Evolutionary conservation across 371 early-diverging fungal species (phyloP).

Genomic region (Rhizopus microsporus): DNA sequence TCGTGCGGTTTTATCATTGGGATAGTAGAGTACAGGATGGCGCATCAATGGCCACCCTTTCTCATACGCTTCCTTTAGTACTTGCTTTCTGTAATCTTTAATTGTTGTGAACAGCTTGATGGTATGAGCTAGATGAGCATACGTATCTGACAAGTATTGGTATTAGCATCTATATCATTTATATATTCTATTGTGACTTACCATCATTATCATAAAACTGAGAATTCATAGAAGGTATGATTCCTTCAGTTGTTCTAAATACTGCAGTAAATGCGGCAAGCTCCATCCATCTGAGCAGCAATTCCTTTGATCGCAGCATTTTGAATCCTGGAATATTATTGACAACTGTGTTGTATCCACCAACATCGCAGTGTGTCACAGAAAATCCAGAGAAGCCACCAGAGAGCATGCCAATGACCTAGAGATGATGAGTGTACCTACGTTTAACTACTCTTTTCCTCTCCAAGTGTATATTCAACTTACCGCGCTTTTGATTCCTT

Average conservation of each 20-base stretch:
- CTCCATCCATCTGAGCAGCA: slow-evolving; percentile 58
- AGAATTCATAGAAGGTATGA: slow-evolving; percentile 47
- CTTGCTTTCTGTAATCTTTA: slow-evolving; percentile 36
- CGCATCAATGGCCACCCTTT: slow-evolving; percentile 57
- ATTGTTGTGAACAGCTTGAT: slow-evolving; percentile 38
- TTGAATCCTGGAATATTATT: slow-evolving; percentile 36
- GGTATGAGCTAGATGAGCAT: slow-evolving; percentile 37
- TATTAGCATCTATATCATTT: neutral
- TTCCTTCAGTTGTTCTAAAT: slow-evolving; percentile 53
- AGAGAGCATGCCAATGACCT: slow-evolving; percentile 45
- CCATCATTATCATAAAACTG: slow-evolving; percentile 57
- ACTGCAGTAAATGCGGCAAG: slow-evolving; percentile 48
- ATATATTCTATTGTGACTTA: slow-evolving; percentile 11
- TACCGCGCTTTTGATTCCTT: slow-evolving; percentile 52
- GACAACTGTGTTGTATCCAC: slow-evolving; percentile 46
- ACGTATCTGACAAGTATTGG: slow-evolving; percentile 29
- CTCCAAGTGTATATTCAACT: slow-evolving; percentile 1
- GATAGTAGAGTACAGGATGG: slow-evolving; percentile 53
- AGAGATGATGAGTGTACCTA: neutral
- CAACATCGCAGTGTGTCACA: slow-evolving; percentile 51
- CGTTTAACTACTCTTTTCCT: neutral
- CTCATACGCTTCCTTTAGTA: slow-evolving; percentile 48
- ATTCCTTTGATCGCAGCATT: slow-evolving; percentile 38
- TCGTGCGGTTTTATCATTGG: slow-evolving; percentile 36
- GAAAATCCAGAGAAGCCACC: slow-evolving; percentile 53